Conservation (phyloP, 2,329 filamentous ascomycete species). For the Hypomyces rosellus region DNA sequence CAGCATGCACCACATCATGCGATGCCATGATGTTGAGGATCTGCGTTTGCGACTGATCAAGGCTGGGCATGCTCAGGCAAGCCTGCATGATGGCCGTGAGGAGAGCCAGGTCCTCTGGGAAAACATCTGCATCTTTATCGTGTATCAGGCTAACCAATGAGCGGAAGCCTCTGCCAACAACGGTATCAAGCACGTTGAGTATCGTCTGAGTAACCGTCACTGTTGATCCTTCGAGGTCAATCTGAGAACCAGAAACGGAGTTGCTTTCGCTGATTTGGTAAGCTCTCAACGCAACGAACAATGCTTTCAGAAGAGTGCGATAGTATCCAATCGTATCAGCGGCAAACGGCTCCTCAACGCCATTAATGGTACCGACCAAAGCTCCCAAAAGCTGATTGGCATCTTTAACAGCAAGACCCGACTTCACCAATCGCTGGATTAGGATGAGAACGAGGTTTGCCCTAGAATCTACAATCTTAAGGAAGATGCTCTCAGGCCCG, state of each 20-base stretch:
- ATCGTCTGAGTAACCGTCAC: constrained; percentile 54
- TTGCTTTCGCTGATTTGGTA: constrained; percentile 39
- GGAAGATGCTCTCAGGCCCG: constrained; percentile 75
- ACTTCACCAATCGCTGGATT: constrained; percentile 69
- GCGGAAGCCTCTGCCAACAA: constrained; percentile 77
- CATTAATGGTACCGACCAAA: constrained; percentile 46
- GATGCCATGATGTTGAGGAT: constrained; percentile 64
- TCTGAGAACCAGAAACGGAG: constrained; percentile 25
- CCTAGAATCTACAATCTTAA: constrained; percentile 66
- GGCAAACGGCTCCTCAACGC: constrained; percentile 48
- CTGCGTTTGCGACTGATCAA: constrained; percentile 64
- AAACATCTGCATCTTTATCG: constrained; percentile 53
- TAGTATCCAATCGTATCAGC: constrained; percentile 61
- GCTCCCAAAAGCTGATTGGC: constrained; percentile 45
- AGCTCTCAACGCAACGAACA: constrained; percentile 75
- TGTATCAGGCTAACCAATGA: constrained; percentile 77
- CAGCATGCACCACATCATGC: constrained; percentile 71
- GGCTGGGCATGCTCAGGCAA: constrained; percentile 70
- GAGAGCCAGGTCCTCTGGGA: constrained; percentile 78
- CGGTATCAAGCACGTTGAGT: constrained; percentile 71
- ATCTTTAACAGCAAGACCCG: constrained; percentile 42
- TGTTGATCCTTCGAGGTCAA: constrained; percentile 27
- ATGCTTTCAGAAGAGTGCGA: constrained; percentile 72
- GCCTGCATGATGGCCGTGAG: constrained; percentile 84
- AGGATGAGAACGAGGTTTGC: constrained; percentile 78